Conservation (phyloP, 768 basidiomycete species). For the Trametes maxima region DNA sequence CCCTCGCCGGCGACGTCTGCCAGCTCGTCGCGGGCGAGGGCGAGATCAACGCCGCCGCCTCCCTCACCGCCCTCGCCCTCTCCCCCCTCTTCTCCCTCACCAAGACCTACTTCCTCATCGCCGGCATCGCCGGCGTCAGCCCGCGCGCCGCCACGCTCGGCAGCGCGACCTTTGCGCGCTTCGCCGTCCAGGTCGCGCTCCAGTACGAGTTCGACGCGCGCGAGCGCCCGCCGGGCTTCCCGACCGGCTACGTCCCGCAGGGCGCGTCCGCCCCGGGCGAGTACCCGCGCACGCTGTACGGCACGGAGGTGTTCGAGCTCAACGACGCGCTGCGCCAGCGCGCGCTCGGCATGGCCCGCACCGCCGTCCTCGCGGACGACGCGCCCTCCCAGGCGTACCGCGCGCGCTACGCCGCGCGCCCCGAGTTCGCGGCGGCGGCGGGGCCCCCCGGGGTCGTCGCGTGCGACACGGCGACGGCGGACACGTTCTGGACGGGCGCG, state of each 20-base stretch:
- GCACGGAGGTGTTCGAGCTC: constrained; percentile 49
- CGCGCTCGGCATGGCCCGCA: constrained; percentile 33
- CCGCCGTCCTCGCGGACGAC: constrained; percentile 39
- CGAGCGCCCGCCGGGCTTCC: constrained; percentile 40
- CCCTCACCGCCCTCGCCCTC: constrained; percentile 36
- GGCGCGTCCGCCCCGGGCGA: constrained; percentile 34
- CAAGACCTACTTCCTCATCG: constrained; percentile 45
- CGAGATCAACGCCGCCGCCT: constrained; percentile 46
- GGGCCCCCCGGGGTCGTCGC: constrained; percentile 35
- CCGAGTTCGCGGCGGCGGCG: constrained; percentile 35
- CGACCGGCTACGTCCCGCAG: constrained; percentile 41
- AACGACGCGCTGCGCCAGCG: constrained; percentile 42
- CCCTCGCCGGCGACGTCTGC: constrained; percentile 37
- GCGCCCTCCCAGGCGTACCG: constrained; percentile 35
- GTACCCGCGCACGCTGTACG: constrained; percentile 36
- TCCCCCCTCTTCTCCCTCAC: constrained; percentile 40
- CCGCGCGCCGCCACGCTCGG: constrained; percentile 42
- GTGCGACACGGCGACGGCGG: constrained; percentile 43
- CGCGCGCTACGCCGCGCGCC: constrained; percentile 29
- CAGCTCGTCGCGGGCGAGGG: constrained; percentile 41
- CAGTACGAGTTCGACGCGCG: constrained; percentile 47
- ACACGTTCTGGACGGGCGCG: constrained; percentile 40
- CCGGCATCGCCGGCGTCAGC: constrained; percentile 44
- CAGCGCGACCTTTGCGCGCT: constrained; percentile 41
- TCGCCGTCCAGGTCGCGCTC: constrained; percentile 41